Conservation (phyloP, 768 basidiomycete species). For the Amanita rubescens region DNA sequence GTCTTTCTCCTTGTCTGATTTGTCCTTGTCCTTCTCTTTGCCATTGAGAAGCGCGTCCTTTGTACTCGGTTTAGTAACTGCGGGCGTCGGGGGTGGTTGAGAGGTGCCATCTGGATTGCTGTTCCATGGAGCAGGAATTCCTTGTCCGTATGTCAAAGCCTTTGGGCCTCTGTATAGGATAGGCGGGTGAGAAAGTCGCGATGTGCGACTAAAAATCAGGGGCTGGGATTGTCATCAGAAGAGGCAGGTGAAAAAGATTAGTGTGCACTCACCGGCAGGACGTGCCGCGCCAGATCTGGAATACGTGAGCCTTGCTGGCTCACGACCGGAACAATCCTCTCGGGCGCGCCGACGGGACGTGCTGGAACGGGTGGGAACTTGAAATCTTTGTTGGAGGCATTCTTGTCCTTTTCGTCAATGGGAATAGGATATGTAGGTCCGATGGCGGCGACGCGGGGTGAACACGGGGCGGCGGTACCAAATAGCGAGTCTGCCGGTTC, state of each 20-base stretch:
- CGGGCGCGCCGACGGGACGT: constrained; percentile 35
- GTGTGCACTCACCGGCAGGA: constrained; percentile 50
- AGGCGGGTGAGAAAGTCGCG: constrained; percentile 58
- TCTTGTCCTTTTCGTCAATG: constrained; percentile 23
- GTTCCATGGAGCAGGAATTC: constrained; percentile 49
- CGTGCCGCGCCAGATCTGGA: constrained; percentile 56
- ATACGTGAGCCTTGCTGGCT: constrained; percentile 59
- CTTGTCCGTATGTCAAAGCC: constrained; percentile 38
- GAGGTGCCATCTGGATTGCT: constrained; percentile 25
- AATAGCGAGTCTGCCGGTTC: constrained; percentile 62
- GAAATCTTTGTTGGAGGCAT: constrained; percentile 39
- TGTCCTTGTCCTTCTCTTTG: constrained; percentile 14
- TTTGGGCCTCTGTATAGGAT: constrained; percentile 47
- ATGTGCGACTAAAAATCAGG: constrained; percentile 50
- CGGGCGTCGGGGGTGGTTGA: constrained; percentile 20
- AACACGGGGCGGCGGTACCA: constrained; percentile 47
- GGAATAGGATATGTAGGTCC: constrained; percentile 61
- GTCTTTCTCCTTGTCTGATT: constrained; percentile 5
- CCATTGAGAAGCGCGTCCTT: constrained; percentile 21
- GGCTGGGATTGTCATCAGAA: constrained; percentile 28
- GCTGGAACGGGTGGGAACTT: constrained; percentile 45
- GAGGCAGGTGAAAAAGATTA: not conserved
- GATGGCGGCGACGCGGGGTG: constrained; percentile 55
- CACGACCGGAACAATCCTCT: constrained; percentile 55
- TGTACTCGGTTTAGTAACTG: constrained; percentile 15